Conservation (phyloP, 2,329 filamentous ascomycete species). For the Monilinia fructicola region DNA sequence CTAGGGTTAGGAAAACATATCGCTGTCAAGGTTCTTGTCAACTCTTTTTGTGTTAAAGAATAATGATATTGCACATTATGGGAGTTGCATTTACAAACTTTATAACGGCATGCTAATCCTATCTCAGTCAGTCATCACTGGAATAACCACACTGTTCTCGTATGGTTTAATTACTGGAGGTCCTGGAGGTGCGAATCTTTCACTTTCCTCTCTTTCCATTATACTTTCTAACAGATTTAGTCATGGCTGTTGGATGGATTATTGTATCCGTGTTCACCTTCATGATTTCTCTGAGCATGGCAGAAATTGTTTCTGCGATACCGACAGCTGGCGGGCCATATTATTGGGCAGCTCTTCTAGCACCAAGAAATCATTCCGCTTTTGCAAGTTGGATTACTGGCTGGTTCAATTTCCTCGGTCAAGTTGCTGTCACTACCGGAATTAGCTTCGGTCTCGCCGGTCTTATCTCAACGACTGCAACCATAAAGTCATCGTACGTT, state of each 20-base stretch:
- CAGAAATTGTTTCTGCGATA: conserved; percentile 59
- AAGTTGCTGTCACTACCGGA: conserved; percentile 51
- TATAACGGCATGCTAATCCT: neutral
- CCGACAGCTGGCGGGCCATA: conserved; percentile 60
- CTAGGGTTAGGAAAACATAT: neutral
- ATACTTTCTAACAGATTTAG: conserved; percentile 34
- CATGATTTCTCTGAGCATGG: conserved; percentile 55
- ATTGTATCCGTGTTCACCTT: conserved; percentile 56
- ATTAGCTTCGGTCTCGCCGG: conserved; percentile 49
- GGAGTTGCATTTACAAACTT: conserved; percentile 14
- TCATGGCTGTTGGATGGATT: conserved; percentile 58
- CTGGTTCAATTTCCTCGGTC: conserved; percentile 51
- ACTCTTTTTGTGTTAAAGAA: neutral
- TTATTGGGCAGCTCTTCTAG: conserved; percentile 59
- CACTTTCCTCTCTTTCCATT: neutral
- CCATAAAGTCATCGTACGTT: conserved; percentile 45
- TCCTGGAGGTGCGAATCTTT: conserved; percentile 50
- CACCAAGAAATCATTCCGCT: conserved; percentile 48
- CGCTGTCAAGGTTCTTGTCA: neutral
- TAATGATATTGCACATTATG: neutral
- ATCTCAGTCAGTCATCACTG: conserved; percentile 57
- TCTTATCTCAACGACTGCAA: conserved; percentile 48
- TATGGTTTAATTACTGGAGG: conserved; percentile 57
- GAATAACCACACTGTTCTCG: conserved; percentile 57
- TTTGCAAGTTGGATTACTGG: conserved; percentile 51